phyloP scores from a whole-genome alignment of 1,284 basidiomycete species.

The Fomitopsis betulina region DNA sequence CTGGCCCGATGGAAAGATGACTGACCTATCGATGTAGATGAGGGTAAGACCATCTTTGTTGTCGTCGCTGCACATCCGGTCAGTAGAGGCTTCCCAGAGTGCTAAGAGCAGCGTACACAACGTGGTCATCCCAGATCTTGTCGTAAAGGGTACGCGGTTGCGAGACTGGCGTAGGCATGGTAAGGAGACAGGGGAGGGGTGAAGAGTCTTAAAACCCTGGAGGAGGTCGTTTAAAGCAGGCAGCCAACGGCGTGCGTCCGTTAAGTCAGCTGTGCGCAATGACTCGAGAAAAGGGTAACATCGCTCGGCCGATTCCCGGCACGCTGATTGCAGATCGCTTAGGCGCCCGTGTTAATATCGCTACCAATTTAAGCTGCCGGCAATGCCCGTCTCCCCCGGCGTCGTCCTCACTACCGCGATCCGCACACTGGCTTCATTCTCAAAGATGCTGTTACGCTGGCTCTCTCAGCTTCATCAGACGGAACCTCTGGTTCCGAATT shows the following conservation, averaged over 20 bases:
- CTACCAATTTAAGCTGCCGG: too few species aligned
- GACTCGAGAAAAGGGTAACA: not conserved
- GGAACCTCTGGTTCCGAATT: too few species aligned
- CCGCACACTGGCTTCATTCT: too few species aligned
- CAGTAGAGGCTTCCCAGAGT: constrained; percentile 2
- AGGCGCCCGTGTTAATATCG: not conserved
- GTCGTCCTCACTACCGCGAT: not conserved
- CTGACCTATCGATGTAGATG: constrained; percentile 89
- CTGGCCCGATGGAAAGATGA: constrained; percentile 1
- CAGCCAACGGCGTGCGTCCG: not conserved
- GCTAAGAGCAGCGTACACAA: constrained; percentile 58
- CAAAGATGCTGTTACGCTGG: too few species aligned
- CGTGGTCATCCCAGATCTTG: constrained; percentile 95
- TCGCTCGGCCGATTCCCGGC: not conserved
- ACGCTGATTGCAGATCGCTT: not conserved
- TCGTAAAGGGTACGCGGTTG: constrained; percentile 86
- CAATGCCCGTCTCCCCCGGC: not conserved
- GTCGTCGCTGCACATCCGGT: constrained; percentile 45
- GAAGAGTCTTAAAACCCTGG: not conserved
- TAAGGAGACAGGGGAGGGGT: not conserved
- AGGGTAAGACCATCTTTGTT: constrained; percentile 84
- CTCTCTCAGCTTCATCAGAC: too few species aligned
- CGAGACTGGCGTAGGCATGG: constrained; percentile 53
- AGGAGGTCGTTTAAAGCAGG: not conserved
- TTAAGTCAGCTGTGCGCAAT: constrained; percentile 3